Evolutionary conservation across 1,139 yeast species (phyloP), one percentile per base, ranked within the genome.

Genomic region (Waltiozyma sp.): DNA sequence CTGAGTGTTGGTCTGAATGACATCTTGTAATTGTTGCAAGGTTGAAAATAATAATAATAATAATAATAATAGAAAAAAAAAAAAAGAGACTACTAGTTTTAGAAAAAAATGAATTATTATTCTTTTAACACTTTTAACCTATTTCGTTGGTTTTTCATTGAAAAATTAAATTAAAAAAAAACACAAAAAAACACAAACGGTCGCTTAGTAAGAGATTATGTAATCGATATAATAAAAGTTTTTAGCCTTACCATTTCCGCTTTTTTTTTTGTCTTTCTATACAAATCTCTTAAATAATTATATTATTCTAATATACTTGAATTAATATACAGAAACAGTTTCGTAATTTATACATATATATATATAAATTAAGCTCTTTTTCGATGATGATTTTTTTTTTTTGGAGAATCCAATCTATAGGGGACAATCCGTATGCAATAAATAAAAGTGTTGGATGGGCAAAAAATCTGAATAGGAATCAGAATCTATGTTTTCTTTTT

Each of bases 401-500:
- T 13, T 26, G 28, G 34, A n/a, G 10, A 31, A 31, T n/a, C 18
- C 34, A 14, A 10, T 16, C 11, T n/a, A 31, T 18, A 4, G 4
- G 10, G 34, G 34, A 31, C 7, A 14, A 26, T 13, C n/a, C 14
- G 18, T n/a, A 31, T 31, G 34, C 34, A 31, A 31, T 31, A 31
- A 31, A 31, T 31, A 31, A 10, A 10, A n/a, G 18, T 10, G n/a
- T 7, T 4, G n/a, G n/a, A n/a, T n/a, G n/a, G n/a, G n/a, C n/a
- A n/a, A 26, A 26, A 5, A 26, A 10, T 4, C 13, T 11, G 18
- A 31, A 31, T 10, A n/a, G 18, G 10, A 6, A 13, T 34, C 60
- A 89, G 63, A 91, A 91, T 55, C 85, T 73, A 19, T 94, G 80
- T 53, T 84, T 77, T 74, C 99, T 81, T 71, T 83, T 83, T 66